Conservation (phyloP, 352 stramenopile species). For the Saprolegnia parasitica region DNA sequence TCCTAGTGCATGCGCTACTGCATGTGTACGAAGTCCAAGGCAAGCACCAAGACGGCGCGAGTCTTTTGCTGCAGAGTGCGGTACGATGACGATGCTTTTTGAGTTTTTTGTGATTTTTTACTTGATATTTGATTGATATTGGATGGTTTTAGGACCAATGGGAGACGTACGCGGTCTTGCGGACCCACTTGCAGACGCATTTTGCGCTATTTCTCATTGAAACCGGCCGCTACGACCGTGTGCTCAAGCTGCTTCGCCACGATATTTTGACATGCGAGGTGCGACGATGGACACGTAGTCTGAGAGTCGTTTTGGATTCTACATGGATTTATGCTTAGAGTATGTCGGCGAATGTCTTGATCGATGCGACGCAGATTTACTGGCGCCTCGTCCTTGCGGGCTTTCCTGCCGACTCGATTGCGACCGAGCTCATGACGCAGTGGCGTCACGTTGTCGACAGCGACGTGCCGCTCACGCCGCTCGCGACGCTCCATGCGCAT, state of each 20-base stretch:
- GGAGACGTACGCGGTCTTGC: slow-evolving; percentile 65
- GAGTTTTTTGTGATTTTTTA: no score
- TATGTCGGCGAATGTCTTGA: slow-evolving; percentile 56
- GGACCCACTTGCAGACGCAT: slow-evolving; percentile 75
- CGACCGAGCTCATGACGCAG: slow-evolving; percentile 6
- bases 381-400: slow-evolving; percentile 78
- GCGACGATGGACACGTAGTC: background rate
- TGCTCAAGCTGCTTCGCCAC: slow-evolving; percentile 72
- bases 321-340: slow-evolving; percentile 35
- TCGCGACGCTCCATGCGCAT: slow-evolving; percentile 21
- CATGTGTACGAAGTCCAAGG: slow-evolving; percentile 68
- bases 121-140: no score
- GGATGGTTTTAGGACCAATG: slow-evolving; percentile 44
- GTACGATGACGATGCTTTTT: slow-evolving; percentile 32
- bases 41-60: slow-evolving; percentile 81
- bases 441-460: slow-evolving; percentile 4
- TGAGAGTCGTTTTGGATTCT: background rate
- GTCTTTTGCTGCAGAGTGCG: slow-evolving; percentile 75
- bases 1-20: slow-evolving; percentile 69
- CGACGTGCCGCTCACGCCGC: slow-evolving; percentile 9
- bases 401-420: slow-evolving; percentile 43
- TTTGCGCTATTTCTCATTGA: slow-evolving; percentile 79
- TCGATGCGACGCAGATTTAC: slow-evolving; percentile 74
- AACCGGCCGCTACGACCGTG: slow-evolving; percentile 73
- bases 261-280: slow-evolving; percentile 43